Evolutionary conservation across 768 basidiomycete species (phyloP), one percentile per base, ranked within the genome.

Genomic region (Boletus insuetus): DNA sequence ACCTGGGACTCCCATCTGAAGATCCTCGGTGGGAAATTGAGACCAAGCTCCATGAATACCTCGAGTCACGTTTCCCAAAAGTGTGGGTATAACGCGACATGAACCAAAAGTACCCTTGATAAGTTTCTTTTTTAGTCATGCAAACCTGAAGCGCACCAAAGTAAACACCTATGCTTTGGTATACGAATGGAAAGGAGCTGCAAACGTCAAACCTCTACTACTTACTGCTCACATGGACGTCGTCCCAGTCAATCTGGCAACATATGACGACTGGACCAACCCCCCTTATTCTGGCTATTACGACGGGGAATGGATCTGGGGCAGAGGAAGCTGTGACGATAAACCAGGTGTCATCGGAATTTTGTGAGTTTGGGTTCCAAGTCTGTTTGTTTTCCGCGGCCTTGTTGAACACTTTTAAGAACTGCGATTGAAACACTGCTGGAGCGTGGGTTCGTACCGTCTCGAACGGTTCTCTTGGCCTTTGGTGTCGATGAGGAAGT

Each of bases 81-180:
- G 81, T 77, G 77, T 89, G 67, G 47, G 74, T 73, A 5, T 12
- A 41, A 10, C 24, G 7, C 40, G 14, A 32, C 22, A 4, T 43
- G 45, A 17, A n/a, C 26, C 19, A 12, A 14, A 35, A 17, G 19
- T 31, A 38, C 45, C 14, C 20, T 40, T 52, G 37, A 56, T 51
- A 17, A 22, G 26, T 13, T 9, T 16, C 47, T 49, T 20, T 48
- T 38, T 9, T 43, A 82, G 82, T 34, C 81, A 84, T 62, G 51
- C 73, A 4, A 72, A 70, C 31, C 74, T 87, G 6, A 58, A 73
- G 40, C 75, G 84, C 45, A 80, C 80, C 11, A 79, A 77, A 55
- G 76, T 87, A 54, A 84, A 84, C 60, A 84, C 79, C 0, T 84
- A 80, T 46, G 85, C 81, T 0, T 73, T 86, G 17, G 69, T 87